Evolutionary conservation across 257 asterid species (phyloP), one percentile per base, ranked within the genome.

Genomic region (Capsicum baccatum): DNA sequence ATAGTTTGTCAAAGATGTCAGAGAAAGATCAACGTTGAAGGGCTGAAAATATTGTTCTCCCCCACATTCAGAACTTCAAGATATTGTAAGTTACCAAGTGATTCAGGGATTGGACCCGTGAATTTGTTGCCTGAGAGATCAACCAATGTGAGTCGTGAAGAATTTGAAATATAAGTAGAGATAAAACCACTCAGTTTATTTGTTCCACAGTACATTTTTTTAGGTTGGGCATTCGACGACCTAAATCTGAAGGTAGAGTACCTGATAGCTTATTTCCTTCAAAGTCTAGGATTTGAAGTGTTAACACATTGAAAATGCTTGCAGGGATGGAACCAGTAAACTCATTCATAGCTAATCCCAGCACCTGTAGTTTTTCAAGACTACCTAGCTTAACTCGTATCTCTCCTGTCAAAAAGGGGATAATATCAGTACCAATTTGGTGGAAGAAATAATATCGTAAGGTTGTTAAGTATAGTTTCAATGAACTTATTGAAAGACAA

Each of bases 251-350:
- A 7, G 87, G 86, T 17, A 88, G 39, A 57, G 71, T 62, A 33
- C 90, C 90, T 37, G 85, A 85, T 12, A 83, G 83, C 54, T 2
- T 56, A 73, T 89, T 89, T 3, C 0, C 0, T 8, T 71, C 42
- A 19, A 86, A 13, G 3, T 37, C 9, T 13, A 86, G 71, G 6
- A 0, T 0, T 33, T 55, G 83, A 9, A 86, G 81, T 37, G 84
- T 17, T 17, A 83, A 39, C 9, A 90, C 87, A 85, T 88, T 88
- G 86, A 90, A 88, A 42, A 88, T 57, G 56, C 85, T 62, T 59
- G 33, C 17, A 3, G 88, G 86, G 12, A 83, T 42, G 2, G 74
- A 12, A 3, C 86, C 89, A 3, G 83, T 55, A 12, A 85, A 54
- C 6, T 8, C n/a, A 44, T 85, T 85, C 5, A 19, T 54, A 54